These are phyloP conservation scores for Candida sonorensis DNA, from an alignment of 805 yeast genomes.

Conservation along the genomic window DNA sequence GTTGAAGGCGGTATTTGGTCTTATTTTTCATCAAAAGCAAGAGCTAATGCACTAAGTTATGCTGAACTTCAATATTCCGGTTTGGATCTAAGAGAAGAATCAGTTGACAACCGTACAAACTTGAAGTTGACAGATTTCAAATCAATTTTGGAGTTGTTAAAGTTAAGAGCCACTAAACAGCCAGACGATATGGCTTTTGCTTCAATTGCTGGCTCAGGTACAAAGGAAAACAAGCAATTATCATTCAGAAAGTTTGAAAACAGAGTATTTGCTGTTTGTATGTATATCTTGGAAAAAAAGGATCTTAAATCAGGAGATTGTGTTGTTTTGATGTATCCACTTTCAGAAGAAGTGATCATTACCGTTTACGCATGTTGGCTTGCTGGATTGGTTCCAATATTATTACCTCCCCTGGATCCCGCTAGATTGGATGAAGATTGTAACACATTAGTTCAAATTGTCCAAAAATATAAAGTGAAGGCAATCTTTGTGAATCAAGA, in stretches of 20 bases:
- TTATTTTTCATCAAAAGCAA: constrained; percentile 57
- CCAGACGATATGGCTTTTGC: constrained; percentile 77
- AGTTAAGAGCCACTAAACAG: constrained; percentile 67
- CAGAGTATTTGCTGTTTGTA: constrained; percentile 67
- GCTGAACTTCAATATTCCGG: constrained; percentile 77
- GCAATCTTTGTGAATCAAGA: constrained; percentile 76
- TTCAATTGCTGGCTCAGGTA: constrained; percentile 31
- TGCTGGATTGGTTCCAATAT: constrained; percentile 73
- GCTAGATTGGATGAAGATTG: constrained; percentile 64
- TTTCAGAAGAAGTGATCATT: constrained; percentile 79
- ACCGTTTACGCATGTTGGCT: constrained; percentile 83
- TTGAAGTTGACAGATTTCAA: constrained; percentile 69
- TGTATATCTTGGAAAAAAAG: constrained; percentile 62
- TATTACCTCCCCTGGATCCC: constrained; percentile 60
- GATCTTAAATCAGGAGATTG: constrained; percentile 59
- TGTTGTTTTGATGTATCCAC: constrained; percentile 76
- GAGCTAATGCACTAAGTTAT: constrained; percentile 53
- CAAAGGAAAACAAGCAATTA: constrained; percentile 42
- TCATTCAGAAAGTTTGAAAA: constrained; percentile 82
- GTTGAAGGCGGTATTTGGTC: constrained; percentile 82
- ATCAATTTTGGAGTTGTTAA: constrained; percentile 65
- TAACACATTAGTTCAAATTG: constrained; percentile 53
- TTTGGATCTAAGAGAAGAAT: constrained; percentile 67
- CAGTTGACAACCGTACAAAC: constrained; percentile 71
- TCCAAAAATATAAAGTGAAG: constrained; percentile 64